Percentiles rank a stretch among this genome's conserved stretches.
phyloP scores from a whole-genome alignment of 2,329 filamentous ascomycete species.

The Apiospora rasikravindrae region DNA sequence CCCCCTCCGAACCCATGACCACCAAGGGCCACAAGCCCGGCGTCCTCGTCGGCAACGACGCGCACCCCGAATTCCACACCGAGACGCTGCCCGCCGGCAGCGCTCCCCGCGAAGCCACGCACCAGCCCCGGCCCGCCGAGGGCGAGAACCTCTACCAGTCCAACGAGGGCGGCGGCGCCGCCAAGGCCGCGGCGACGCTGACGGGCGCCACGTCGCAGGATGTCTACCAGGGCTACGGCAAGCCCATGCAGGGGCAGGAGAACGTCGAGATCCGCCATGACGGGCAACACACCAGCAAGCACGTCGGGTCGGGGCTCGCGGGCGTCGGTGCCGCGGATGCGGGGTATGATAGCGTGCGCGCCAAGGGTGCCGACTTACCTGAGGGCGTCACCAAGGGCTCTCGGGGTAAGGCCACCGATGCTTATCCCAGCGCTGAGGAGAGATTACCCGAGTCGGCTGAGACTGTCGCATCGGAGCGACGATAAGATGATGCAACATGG shows the following conservation, averaged over 20 bases:
- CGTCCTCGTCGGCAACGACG: slow-evolving; percentile 63
- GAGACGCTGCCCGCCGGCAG: slow-evolving; percentile 66
- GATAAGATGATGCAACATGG: background rate
- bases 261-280: slow-evolving; percentile 43
- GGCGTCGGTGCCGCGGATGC: slow-evolving; percentile 42
- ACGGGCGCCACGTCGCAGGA: slow-evolving; percentile 50
- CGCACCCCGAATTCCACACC: slow-evolving; percentile 66
- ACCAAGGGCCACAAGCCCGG: slow-evolving; percentile 67
- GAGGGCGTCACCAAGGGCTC: slow-evolving; percentile 37
- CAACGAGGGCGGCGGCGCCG: slow-evolving; percentile 35
- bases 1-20: slow-evolving; percentile 57
- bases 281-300: slow-evolving; percentile 43
- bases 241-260: slow-evolving; percentile 50
- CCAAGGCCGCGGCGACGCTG: slow-evolving; percentile 45
- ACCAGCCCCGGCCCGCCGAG: slow-evolving; percentile 43
- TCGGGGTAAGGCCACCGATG: slow-evolving; percentile 24
- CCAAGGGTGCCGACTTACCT: slow-evolving; percentile 38
- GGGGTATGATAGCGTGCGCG: slow-evolving; percentile 33
- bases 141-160: slow-evolving; percentile 39
- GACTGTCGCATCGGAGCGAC: slow-evolving; percentile 31
- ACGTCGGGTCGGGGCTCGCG: slow-evolving; percentile 45
- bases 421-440: slow-evolving; percentile 35
- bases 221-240: slow-evolving; percentile 50
- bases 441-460: slow-evolving; percentile 33
- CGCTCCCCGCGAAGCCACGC: slow-evolving; percentile 56